phyloP scores from a whole-genome alignment of 179 eudicot genomes.

The Beta lomatogona region DNA sequence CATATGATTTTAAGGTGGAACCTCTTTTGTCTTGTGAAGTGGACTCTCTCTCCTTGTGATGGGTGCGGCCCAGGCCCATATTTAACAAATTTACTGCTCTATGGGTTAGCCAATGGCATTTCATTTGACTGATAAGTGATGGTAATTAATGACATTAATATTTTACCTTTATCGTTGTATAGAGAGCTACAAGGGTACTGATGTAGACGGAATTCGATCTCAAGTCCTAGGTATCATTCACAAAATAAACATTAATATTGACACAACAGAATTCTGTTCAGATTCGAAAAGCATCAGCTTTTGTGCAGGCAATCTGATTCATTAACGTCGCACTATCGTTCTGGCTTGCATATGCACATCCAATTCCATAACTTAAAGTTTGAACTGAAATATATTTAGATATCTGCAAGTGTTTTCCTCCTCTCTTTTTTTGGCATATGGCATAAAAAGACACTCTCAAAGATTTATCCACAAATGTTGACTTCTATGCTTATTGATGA shows the following conservation, averaged over 20 bases:
- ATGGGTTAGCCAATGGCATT: not conserved
- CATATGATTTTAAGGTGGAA: no score
- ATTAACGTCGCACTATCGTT: not conserved
- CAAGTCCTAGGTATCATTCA: no score
- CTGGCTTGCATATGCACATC: not conserved
- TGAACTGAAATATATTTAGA: no score
- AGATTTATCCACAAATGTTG: not conserved
- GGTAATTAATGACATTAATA: not conserved
- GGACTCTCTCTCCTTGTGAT: no score
- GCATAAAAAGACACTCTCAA: not conserved
- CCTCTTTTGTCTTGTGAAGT: no score
- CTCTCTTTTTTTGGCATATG: not conserved
- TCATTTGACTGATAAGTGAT: not conserved
- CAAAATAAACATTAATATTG: not conserved
- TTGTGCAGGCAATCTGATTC: not conserved
- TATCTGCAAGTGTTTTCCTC: no score
- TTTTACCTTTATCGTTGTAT: not conserved
- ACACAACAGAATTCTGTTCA: not conserved
- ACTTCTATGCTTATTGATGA: slow-evolving; percentile 10
- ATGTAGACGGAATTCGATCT: no score
- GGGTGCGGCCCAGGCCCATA: no score
- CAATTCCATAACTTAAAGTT: not conserved
- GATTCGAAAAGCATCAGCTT: not conserved
- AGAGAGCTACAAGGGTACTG: no score
- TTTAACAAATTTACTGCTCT: not conserved